A percentile compares a stretch with the other conserved stretches of the same genome.
phyloP scores from a whole-genome alignment of 164 flowering plant genomes.

The Vitis amurensis region DNA sequence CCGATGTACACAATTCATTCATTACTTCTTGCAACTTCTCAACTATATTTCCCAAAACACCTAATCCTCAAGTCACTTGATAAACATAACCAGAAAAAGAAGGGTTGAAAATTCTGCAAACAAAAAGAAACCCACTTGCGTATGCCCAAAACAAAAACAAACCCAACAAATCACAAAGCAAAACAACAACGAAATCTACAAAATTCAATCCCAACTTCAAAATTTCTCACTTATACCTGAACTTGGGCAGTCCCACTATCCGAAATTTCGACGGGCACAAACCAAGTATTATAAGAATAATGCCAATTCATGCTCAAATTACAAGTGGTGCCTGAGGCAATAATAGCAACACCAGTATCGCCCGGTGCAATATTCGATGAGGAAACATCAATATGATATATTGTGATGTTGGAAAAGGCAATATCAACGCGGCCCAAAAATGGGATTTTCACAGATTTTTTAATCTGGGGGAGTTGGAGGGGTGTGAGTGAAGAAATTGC shows the following conservation, averaged over 20 bases:
- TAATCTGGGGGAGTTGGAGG: slow-evolving; percentile 55
- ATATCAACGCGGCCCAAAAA: slow-evolving; percentile 58
- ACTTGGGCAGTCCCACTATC: slow-evolving; percentile 73
- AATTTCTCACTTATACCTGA: slow-evolving; percentile 45
- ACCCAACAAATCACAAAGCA: background rate
- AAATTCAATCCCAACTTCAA: background rate
- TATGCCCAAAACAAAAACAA: background rate
- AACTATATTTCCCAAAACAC: no score
- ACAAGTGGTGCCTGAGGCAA: slow-evolving; percentile 67
- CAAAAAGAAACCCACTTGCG: background rate
- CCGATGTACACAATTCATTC: no score
- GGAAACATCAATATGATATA: slow-evolving; percentile 46
- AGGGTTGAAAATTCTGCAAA: background rate
- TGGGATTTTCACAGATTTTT: slow-evolving; percentile 55
- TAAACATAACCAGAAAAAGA: background rate
- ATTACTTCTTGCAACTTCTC: no score
- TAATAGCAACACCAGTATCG: slow-evolving; percentile 55
- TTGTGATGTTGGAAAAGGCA: slow-evolving; percentile 54
- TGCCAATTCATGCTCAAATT: slow-evolving; percentile 75
- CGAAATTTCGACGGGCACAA: slow-evolving; percentile 54
- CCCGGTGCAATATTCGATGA: slow-evolving; percentile 56
- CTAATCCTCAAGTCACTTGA: background rate
- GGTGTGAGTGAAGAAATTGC: slow-evolving; percentile 64
- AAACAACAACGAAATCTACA: no score
- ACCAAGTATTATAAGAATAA: slow-evolving; percentile 68